A percentile compares a stretch with the other conserved stretches of the same genome.
Conservation (phyloP, 225 moss, liverwort and hornwort genomes). For the Pseudisothecium myosuroides region DNA sequence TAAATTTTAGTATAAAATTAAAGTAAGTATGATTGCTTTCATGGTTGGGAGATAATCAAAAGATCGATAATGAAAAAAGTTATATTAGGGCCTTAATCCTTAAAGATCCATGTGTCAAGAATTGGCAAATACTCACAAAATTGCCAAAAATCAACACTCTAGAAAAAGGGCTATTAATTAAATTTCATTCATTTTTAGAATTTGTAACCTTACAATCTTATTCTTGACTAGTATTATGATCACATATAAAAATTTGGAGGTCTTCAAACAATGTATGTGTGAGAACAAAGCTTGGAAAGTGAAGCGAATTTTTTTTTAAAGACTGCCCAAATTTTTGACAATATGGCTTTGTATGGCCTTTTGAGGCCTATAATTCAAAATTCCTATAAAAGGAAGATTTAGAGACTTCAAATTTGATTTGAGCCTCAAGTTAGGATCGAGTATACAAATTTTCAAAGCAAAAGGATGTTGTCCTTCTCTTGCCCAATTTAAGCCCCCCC, state of each 20-base stretch:
- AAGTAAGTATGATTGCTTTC: not conserved
- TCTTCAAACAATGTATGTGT: not conserved
- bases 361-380: not conserved
- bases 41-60: not conserved
- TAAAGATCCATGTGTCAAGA: not conserved
- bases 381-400: not conserved
- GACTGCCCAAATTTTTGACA: not conserved
- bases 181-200: not conserved
- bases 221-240: not conserved
- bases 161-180: too few species aligned
- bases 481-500: rapidly evolving
- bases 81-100: not conserved
- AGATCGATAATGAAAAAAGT: not conserved
- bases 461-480: rapidly evolving
- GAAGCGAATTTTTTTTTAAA: not conserved
- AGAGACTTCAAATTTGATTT: not conserved
- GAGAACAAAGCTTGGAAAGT: not conserved
- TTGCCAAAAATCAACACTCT: not conserved
- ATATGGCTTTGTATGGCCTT: not conserved
- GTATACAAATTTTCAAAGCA: not conserved
- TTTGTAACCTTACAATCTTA: not conserved
- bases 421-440: not conserved
- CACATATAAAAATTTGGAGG: too few species aligned
- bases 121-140: not conserved
- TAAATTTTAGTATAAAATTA: not conserved